Conservation (phyloP, 1,139 yeast species). For the Zygoascus sp. region DNA sequence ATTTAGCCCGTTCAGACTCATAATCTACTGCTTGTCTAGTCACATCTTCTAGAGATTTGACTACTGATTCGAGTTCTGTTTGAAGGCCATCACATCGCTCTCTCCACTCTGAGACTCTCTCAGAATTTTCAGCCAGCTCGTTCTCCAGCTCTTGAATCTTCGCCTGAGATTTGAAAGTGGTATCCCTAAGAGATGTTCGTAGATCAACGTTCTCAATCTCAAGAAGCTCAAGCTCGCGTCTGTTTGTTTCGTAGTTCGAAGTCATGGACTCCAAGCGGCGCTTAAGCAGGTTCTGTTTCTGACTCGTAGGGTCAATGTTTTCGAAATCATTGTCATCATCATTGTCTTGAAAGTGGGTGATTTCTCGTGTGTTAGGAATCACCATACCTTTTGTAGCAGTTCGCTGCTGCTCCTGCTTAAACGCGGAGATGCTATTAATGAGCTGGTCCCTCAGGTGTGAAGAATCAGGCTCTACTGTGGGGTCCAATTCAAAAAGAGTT, state of each 20-base stretch:
- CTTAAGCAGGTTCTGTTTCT: conserved; percentile 15
- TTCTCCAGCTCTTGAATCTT: conserved; percentile 28
- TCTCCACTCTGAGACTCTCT: conserved; percentile 31
- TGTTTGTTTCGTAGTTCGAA: conserved; percentile 26
- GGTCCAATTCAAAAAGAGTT: conserved; percentile 11
- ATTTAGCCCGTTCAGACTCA: conserved; percentile 33
- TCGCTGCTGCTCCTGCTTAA: conserved; percentile 6
- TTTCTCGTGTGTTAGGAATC: not conserved
- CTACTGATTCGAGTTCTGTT: conserved; percentile 32
- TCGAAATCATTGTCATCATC: conserved; percentile 3
- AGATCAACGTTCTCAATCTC: conserved; percentile 36
- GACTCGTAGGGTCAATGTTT: not conserved
- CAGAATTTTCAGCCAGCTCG: conserved; percentile 28
- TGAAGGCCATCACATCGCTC: conserved; percentile 32
- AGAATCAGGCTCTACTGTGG: conserved; percentile 1
- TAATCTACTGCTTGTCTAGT: conserved; percentile 37
- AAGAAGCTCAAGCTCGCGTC: conserved; percentile 31
- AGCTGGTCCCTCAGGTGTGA: conserved; percentile 3
- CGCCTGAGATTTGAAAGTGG: conserved; percentile 29
- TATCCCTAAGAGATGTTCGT: conserved; percentile 33
- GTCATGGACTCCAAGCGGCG: conserved; percentile 24
- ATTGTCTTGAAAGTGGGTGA: not conserved
- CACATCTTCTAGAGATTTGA: conserved; percentile 34
- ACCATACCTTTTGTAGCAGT: not conserved
- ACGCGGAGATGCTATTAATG: conserved; percentile 2